Conservation (phyloP, 2,329 filamentous ascomycete genomes). For the Alternaria postmessia region DNA sequence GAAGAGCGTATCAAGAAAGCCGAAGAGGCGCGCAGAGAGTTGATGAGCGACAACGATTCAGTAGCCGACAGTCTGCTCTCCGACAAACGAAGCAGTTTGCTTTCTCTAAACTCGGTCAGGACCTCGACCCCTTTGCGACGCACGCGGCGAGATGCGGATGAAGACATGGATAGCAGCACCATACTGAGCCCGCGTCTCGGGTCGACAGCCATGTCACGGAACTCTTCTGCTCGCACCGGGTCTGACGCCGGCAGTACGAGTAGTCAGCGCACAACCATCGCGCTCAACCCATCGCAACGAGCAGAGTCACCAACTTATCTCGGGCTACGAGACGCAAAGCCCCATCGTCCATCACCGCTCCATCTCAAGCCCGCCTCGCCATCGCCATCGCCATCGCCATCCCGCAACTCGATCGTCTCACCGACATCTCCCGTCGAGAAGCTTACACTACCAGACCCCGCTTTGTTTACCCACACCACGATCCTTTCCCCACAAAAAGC, state of each 20-base stretch:
- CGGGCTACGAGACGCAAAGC: conserved; percentile 29
- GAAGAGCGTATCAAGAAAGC: conserved; percentile 44
- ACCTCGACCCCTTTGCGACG: conserved; percentile 44
- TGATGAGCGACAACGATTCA: conserved; percentile 43
- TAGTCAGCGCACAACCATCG: conserved; percentile 48
- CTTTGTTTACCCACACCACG: conserved; percentile 39
- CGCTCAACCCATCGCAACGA: conserved; percentile 29
- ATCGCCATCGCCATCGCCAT: conserved; percentile 42
- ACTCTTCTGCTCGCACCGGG: conserved; percentile 37
- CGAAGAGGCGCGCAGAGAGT: conserved; percentile 38
- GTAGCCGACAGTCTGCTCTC: conserved; percentile 38
- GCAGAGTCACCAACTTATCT: conserved; percentile 36
- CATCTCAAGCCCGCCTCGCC: conserved; percentile 45
- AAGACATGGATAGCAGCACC: conserved; percentile 40
- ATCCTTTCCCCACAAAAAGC: conserved; percentile 82
- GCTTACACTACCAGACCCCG: conserved; percentile 26
- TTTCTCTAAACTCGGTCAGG: conserved; percentile 35
- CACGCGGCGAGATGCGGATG: conserved; percentile 32
- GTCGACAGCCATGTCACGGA: conserved; percentile 30
- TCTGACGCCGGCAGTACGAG: conserved; percentile 49
- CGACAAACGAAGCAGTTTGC: conserved; percentile 42
- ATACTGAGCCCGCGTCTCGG: conserved; percentile 38
- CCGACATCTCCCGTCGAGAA: conserved; percentile 29
- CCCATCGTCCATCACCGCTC: conserved; percentile 43
- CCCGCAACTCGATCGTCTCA: conserved; percentile 25